Percentiles rank a stretch among this genome's conserved stretches.
Conservation (phyloP, 164 flowering plant genomes). For the Dillenia turbinata region DNA sequence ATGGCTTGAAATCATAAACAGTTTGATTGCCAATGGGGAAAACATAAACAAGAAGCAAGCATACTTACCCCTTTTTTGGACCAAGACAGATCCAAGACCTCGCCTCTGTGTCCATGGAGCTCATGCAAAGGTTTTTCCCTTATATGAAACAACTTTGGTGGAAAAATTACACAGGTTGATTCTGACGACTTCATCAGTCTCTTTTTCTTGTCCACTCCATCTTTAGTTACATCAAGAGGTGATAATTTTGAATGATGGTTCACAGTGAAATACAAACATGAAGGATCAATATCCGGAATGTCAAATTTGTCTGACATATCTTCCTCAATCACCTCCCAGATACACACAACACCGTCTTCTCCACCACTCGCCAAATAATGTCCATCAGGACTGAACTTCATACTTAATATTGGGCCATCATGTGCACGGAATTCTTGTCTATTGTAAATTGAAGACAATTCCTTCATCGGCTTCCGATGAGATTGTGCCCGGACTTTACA, state of each 20-base stretch:
- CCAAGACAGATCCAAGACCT: constrained; percentile 82
- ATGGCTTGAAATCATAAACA: too few species aligned
- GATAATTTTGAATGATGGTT: constrained; percentile 38
- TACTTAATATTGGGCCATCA: constrained; percentile 56
- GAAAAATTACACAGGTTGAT: constrained; percentile 55
- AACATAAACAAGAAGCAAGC: background rate
- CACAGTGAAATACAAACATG: constrained; percentile 40
- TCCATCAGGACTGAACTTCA: constrained; percentile 86
- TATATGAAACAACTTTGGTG: constrained; percentile 51
- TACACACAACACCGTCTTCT: constrained; percentile 66
- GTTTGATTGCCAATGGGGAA: too few species aligned
- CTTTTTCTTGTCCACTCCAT: constrained; percentile 23
- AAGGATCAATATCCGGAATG: constrained; percentile 39
- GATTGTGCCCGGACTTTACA: constrained; percentile 38
- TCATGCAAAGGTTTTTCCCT: constrained; percentile 69
- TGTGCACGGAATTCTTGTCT: constrained; percentile 75
- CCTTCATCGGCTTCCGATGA: constrained; percentile 45
- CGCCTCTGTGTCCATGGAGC: constrained; percentile 67
- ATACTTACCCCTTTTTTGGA: constrained; percentile 64
- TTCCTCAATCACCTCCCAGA: constrained; percentile 70
- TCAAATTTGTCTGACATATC: constrained; percentile 34
- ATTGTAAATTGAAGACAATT: constrained; percentile 53
- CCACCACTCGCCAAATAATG: constrained; percentile 73
- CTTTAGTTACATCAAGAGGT: constrained; percentile 36
- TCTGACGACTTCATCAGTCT: constrained; percentile 38